Percentiles rank a stretch among this genome's conserved stretches.
Conservation (phyloP, 371 early-diverging fungal species). For the Apophysomyces variabilis region DNA sequence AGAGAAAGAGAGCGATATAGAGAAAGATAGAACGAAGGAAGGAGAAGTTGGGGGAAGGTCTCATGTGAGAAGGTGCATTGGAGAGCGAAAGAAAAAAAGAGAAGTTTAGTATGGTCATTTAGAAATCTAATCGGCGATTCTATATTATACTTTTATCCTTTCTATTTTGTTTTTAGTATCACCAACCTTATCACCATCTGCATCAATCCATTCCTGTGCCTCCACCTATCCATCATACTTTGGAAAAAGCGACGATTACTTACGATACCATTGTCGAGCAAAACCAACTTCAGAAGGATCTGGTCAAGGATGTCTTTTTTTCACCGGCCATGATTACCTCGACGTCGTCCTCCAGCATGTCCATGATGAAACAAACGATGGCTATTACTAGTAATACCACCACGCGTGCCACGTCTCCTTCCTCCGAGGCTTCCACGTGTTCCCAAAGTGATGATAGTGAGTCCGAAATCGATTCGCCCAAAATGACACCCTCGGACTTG, state of each 20-base stretch:
- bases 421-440: conserved; percentile 10
- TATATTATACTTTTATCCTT: too few relatives aligned
- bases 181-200: conserved; percentile 17
- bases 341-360: not conserved
- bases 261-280: conserved; percentile 39
- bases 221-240: conserved; percentile 49
- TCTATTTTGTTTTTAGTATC: conserved; percentile 12
- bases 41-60: too few relatives aligned
- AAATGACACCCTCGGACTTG: conserved; percentile 34
- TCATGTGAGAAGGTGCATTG: too few relatives aligned
- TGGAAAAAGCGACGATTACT: conserved; percentile 56
- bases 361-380: conserved; percentile 9
- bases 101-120: not conserved
- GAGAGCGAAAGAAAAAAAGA: too few relatives aligned
- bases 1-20: not conserved
- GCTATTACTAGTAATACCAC: conserved; percentile 4
- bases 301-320: conserved; percentile 55
- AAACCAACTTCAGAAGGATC: conserved; percentile 32
- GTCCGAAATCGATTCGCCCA: conserved; percentile 18
- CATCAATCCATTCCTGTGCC: conserved; percentile 16
- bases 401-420: conserved; percentile 9
- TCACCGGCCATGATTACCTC: conserved; percentile 41
- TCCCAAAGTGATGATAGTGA: conserved; percentile 21
- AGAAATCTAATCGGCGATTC: conserved; percentile 8
- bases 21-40: not conserved